Evolutionary conservation across 768 basidiomycete genomes (phyloP).

Genomic region (Tulasnella sp.): DNA sequence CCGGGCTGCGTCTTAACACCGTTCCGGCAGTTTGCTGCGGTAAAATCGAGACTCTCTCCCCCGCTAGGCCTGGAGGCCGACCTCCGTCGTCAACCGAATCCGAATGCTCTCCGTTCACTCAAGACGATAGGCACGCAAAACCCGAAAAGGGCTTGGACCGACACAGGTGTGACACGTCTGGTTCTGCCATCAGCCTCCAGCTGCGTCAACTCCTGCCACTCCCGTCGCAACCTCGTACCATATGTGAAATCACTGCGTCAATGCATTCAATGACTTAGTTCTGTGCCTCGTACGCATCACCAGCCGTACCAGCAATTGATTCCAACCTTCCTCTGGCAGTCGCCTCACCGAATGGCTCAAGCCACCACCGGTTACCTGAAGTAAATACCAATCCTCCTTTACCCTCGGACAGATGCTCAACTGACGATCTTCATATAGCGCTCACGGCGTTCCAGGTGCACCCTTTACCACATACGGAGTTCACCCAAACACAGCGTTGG

Average conservation of each 20-base stretch:
- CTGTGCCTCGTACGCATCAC: not conserved
- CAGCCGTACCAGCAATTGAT: constrained; percentile 50
- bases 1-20: too few species aligned
- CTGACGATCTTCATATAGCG: not conserved
- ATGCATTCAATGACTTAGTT: not conserved
- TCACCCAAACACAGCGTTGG: constrained; percentile 26
- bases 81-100: too few species aligned
- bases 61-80: too few species aligned
- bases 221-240: not conserved
- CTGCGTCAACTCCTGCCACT: not conserved
- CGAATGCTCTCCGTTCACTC: not conserved
- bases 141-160: not conserved
- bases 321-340: constrained; percentile 47
- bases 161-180: not conserved
- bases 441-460: not conserved
- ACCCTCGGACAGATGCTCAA: not conserved
- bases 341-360: constrained; percentile 20
- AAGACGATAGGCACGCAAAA: not conserved
- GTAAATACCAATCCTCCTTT: not conserved
- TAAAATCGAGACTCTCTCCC: too few species aligned
- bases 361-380: constrained; percentile 8
- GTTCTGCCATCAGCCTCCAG: not conserved
- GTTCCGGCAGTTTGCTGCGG: too few species aligned
- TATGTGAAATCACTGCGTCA: not conserved
- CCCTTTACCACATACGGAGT: constrained; percentile 25